These are phyloP conservation scores for Inosperma sp. DNA, from an alignment of 768 basidiomycete species.

Conservation along the genomic window DNA sequence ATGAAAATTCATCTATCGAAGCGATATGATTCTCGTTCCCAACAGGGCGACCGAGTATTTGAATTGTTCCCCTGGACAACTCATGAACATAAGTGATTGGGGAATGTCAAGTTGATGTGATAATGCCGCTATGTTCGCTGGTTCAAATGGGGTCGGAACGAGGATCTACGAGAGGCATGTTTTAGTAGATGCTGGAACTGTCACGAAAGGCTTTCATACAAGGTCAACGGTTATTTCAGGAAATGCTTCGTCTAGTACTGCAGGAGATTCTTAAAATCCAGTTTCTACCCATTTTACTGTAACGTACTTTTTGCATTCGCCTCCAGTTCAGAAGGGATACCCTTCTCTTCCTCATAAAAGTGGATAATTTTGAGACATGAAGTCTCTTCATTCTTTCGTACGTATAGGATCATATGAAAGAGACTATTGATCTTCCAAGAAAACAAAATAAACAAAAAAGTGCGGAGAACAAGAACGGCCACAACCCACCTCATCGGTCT, in stretches of 20 bases:
- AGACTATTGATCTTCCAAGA: constrained; percentile 65
- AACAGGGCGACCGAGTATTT: constrained; percentile 20
- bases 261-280: neutral
- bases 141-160: constrained; percentile 22
- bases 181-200: neutral
- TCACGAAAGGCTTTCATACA: constrained; percentile 12
- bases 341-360: constrained; percentile 49
- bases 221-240: constrained; percentile 37
- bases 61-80: constrained; percentile 22
- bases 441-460: neutral
- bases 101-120: constrained; percentile 22
- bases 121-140: constrained; percentile 21
- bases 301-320: constrained; percentile 60
- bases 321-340: constrained; percentile 65
- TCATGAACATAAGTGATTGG: constrained; percentile 28
- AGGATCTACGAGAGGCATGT: constrained; percentile 14
- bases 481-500: constrained; percentile 56
- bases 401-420: constrained; percentile 63
- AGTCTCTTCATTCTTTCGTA: constrained; percentile 65
- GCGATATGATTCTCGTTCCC: constrained; percentile 24
- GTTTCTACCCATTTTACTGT: neutral
- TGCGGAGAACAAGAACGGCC: neutral
- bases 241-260: constrained; percentile 45
- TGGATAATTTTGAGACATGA: constrained; percentile 65
- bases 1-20: no score